Evolutionary conservation across 371 early-diverging fungal species (phyloP).

Genomic region (Fennellomyces sp.): DNA sequence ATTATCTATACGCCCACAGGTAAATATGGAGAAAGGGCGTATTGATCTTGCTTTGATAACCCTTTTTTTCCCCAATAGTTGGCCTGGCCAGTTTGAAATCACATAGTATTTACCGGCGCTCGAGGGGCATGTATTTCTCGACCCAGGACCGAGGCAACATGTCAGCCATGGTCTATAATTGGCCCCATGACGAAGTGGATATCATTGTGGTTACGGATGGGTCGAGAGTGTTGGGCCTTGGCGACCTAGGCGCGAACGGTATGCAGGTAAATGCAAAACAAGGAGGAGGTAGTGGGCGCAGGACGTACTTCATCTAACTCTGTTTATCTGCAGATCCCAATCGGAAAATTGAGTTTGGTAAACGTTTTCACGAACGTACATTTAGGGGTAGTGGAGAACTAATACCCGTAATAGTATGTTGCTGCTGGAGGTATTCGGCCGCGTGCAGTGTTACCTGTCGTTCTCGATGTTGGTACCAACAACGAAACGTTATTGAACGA

Average conservation of each 20-base stretch:
- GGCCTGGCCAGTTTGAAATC: conserved; percentile 56
- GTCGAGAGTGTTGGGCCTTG: conserved; percentile 63
- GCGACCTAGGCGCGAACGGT: conserved; percentile 70
- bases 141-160: conserved; percentile 62
- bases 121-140: conserved; percentile 69
- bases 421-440: conserved; percentile 72
- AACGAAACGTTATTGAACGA: conserved; percentile 61
- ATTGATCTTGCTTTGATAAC: conserved; percentile 7
- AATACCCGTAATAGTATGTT: conserved; percentile 44
- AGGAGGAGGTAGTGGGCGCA: background rate
- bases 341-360: conserved; percentile 66
- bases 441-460: conserved; percentile 64
- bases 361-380: background rate
- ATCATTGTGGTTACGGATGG: conserved; percentile 75
- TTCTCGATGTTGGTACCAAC: conserved; percentile 72
- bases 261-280: conserved; percentile 44
- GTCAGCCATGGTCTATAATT: conserved; percentile 63
- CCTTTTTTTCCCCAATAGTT: conserved; percentile 27
- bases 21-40: conserved; percentile 14
- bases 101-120: conserved; percentile 66
- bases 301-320: background rate
- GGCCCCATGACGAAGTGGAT: conserved; percentile 62
- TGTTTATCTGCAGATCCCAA: conserved; percentile 33
- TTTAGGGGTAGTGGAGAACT: background rate
- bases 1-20: conserved; percentile 57